Conservation (phyloP, 202 grass and related monocot species). For the Hordeum pubiflorum region DNA sequence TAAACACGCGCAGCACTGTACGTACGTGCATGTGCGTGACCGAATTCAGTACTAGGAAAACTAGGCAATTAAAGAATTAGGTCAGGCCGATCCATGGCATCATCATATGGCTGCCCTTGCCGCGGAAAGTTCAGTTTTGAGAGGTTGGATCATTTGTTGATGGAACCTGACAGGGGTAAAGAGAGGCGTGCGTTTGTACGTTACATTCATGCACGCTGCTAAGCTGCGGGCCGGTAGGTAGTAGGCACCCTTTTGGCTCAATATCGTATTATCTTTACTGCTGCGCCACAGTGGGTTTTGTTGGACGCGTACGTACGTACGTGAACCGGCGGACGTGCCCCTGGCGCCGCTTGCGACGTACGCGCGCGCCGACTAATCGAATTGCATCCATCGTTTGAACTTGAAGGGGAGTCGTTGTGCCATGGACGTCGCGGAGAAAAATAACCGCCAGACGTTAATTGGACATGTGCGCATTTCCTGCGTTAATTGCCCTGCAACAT, state of each 20-base stretch:
- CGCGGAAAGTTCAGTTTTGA: neutral
- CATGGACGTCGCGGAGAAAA: too few relatives aligned
- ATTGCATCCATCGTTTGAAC: neutral
- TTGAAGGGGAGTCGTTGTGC: too few relatives aligned
- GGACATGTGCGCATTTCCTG: too few relatives aligned
- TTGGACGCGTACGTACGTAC: neutral
- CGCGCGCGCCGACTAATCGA: neutral
- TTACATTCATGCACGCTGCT: neutral
- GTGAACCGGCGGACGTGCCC: neutral
- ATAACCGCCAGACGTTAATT: too few relatives aligned
- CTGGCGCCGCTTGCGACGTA: neutral
- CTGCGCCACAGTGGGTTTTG: slow-evolving; percentile 26
- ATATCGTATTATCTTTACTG: slow-evolving; percentile 27
- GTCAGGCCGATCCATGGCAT: neutral
- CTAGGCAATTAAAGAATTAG: neutral
- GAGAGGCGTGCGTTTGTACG: neutral
- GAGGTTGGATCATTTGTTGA: neutral
- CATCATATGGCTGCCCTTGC: neutral
- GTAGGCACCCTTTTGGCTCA: slow-evolving; percentile 4
- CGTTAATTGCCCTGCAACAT: too few relatives aligned
- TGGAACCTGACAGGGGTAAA: neutral
- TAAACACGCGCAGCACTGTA: neutral
- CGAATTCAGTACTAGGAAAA: neutral
- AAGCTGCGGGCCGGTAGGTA: neutral
- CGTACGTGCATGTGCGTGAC: neutral